phyloP scores from a whole-genome alignment of 2,329 filamentous ascomycete genomes.

The Falciphora oryzae region DNA sequence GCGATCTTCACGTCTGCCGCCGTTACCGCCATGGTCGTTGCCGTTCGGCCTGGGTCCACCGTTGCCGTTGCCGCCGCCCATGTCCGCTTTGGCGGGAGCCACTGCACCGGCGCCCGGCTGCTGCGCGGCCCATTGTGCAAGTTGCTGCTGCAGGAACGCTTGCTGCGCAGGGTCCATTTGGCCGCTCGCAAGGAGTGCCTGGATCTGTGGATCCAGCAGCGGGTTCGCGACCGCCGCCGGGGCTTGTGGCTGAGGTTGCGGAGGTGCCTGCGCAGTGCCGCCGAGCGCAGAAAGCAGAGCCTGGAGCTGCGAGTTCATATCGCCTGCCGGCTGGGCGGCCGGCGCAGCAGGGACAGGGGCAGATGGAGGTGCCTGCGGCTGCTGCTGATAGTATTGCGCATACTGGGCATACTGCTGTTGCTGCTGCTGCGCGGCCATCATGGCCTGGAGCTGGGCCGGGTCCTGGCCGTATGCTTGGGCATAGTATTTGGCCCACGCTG shows the following conservation, averaged over 20 bases:
- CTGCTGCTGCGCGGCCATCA: slow-evolving; percentile 20
- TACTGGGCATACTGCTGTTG: slow-evolving; percentile 25
- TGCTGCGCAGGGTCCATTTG: slow-evolving; percentile 1
- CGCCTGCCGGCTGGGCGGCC: slow-evolving; percentile 3
- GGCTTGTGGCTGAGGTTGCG: not conserved
- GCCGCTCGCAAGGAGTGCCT: slow-evolving; percentile 14
- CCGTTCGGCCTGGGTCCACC: not conserved
- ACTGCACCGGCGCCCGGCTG: slow-evolving; percentile 2
- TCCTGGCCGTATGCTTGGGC: slow-evolving; percentile 18
- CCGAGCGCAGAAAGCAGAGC: slow-evolving; percentile 11
- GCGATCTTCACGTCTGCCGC: not conserved
- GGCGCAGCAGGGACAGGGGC: slow-evolving; percentile 12
- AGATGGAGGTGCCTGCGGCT: slow-evolving; percentile 17
- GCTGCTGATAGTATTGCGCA: slow-evolving; percentile 29
- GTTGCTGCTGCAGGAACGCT: slow-evolving; percentile 6
- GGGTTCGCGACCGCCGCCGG: not conserved
- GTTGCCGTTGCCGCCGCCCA: slow-evolving; percentile 12
- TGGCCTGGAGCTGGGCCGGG: slow-evolving; percentile 20
- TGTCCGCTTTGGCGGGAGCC: slow-evolving; percentile 12
- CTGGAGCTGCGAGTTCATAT: slow-evolving; percentile 15
- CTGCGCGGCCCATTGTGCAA: slow-evolving; percentile 11
- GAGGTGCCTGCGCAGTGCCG: not conserved
- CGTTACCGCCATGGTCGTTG: slow-evolving; percentile 9
- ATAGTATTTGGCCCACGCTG: slow-evolving; percentile 35
- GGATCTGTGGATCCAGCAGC: slow-evolving; percentile 13